Conservation (phyloP, 768 basidiomycete species). For the Ramaria sp. region DNA sequence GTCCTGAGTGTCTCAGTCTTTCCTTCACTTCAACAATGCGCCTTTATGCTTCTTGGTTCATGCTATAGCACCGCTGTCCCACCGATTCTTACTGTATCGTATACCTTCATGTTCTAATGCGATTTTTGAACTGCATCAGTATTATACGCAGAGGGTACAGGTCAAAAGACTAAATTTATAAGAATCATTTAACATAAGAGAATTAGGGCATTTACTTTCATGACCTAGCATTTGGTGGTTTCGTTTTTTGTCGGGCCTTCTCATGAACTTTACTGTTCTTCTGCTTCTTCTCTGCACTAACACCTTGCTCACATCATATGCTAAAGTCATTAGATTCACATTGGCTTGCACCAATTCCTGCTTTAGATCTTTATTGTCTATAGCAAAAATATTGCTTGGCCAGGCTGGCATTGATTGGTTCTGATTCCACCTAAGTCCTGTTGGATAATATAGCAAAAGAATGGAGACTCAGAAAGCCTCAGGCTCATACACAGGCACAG, state of each 20-base stretch:
- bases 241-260: background rate
- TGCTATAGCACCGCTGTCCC: background rate
- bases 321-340: background rate
- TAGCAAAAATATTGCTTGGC: too few species aligned
- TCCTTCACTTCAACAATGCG: background rate
- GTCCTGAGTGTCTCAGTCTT: background rate
- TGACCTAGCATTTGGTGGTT: background rate
- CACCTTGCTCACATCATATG: background rate
- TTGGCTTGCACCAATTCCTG: background rate
- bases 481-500: too few species aligned
- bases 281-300: background rate
- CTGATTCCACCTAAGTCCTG: background rate
- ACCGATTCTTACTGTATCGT: too few species aligned
- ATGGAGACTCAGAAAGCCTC: too few species aligned
- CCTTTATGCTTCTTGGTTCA: background rate
- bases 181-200: too few species aligned
- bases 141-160: too few species aligned
- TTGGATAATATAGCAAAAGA: too few species aligned
- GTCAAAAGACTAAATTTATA: too few species aligned
- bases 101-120: too few species aligned
- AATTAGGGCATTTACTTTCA: too few species aligned
- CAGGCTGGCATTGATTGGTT: too few species aligned
- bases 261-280: background rate
- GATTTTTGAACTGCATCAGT: too few species aligned
- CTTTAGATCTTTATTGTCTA: background rate